These are phyloP conservation scores for Suhomyces guaymorum DNA, from an alignment of 1,139 yeast genomes.

Conservation along the genomic window DNA sequence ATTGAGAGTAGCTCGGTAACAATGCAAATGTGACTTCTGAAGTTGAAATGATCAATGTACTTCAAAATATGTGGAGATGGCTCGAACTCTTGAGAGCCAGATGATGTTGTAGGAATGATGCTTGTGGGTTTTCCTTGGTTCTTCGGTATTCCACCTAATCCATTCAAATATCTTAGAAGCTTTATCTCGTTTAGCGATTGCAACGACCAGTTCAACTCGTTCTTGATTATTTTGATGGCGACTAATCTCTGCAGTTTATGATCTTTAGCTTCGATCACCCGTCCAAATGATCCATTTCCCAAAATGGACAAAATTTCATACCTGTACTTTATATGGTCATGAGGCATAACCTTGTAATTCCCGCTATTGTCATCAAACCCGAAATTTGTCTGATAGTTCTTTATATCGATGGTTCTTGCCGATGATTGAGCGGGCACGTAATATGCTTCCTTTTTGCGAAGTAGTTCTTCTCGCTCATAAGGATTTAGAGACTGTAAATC, in stretches of 20 bases:
- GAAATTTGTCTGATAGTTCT: constrained; percentile 50
- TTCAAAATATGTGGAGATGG: constrained; percentile 45
- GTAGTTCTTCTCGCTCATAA: constrained; percentile 57
- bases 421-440: constrained; percentile 31
- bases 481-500: constrained; percentile 38
- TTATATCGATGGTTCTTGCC: constrained; percentile 40
- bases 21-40: constrained; percentile 82
- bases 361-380: constrained; percentile 76
- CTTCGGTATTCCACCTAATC: constrained; percentile 3
- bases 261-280: constrained; percentile 70
- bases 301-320: constrained; percentile 60
- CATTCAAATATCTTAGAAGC: constrained; percentile 52
- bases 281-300: constrained; percentile 87
- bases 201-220: constrained; percentile 70
- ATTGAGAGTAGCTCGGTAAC: constrained; percentile 71
- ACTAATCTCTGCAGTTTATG: constrained; percentile 56
- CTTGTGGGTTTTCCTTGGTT: no score
- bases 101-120: no score
- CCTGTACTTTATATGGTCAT: constrained; percentile 78
- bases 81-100: no score
- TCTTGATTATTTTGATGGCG: constrained; percentile 77
- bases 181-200: constrained; percentile 82
- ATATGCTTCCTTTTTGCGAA: constrained; percentile 41
- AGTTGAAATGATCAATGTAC: constrained; percentile 71
- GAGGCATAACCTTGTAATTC: constrained; percentile 54